phyloP scores from a whole-genome alignment of 352 stramenopile species.

The Pythium rishiriense region DNA sequence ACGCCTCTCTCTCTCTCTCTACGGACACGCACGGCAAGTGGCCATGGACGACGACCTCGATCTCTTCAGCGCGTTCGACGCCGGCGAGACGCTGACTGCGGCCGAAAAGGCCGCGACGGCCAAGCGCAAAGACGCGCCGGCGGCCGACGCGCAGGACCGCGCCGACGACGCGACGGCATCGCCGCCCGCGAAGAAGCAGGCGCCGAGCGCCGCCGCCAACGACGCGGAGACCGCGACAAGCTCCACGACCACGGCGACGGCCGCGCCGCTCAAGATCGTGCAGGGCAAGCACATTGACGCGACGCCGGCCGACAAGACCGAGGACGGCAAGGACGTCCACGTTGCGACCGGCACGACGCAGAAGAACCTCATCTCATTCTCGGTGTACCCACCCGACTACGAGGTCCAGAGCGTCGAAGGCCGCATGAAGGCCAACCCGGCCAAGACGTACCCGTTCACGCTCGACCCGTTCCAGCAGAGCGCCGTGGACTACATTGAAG shows the following conservation, averaged over 20 bases:
- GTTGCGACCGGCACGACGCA: slow-evolving; percentile 93
- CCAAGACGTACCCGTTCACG: slow-evolving; percentile 98
- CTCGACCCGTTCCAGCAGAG: slow-evolving; percentile 99
- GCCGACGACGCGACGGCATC: slow-evolving; percentile 31
- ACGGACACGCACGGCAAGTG: too few species aligned
- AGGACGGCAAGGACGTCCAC: slow-evolving; percentile 49
- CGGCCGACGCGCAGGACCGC: slow-evolving; percentile 24
- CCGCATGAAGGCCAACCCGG: slow-evolving; percentile 70
- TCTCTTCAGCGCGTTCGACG: slow-evolving; percentile 94
- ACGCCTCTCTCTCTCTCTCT: neutral
- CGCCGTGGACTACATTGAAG: slow-evolving; percentile 96
- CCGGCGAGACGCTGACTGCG: slow-evolving; percentile 63
- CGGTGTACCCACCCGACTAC: slow-evolving; percentile 84
- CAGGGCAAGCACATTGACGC: slow-evolving; percentile 77
- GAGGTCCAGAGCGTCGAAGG: slow-evolving; percentile 46
- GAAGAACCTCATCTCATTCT: slow-evolving; percentile 96
- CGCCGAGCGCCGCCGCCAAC: slow-evolving; percentile 15
- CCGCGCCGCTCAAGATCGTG: slow-evolving; percentile 59
- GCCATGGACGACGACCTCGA: slow-evolving; percentile 88
- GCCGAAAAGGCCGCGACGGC: slow-evolving; percentile 43
- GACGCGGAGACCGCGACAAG: neutral
- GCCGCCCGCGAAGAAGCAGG: slow-evolving; percentile 58
- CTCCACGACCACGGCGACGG: slow-evolving; percentile 19
- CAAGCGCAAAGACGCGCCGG: slow-evolving; percentile 51
- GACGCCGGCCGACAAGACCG: slow-evolving; percentile 42